Conservation (phyloP, 2,329 filamentous ascomycete genomes). For the Fusarium luffae region DNA sequence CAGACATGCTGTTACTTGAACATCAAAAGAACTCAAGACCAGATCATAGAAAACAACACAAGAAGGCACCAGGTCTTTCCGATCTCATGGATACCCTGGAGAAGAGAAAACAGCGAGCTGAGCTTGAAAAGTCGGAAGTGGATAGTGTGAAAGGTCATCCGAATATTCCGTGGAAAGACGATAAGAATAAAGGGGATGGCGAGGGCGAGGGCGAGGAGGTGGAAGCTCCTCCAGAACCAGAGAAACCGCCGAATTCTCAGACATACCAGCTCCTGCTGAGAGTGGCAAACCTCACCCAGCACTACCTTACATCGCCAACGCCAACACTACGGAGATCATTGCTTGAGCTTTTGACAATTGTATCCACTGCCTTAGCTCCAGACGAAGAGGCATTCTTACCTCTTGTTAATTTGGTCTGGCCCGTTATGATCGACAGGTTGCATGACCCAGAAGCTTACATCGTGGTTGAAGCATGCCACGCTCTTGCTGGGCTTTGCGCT, state of each 20-base stretch:
- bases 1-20: conserved; percentile 60
- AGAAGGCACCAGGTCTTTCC: conserved; percentile 52
- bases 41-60: conserved; percentile 57
- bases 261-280: conserved; percentile 84
- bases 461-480: conserved; percentile 74
- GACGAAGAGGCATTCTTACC: conserved; percentile 89
- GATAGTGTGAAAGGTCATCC: conserved; percentile 48
- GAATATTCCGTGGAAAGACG: conserved; percentile 52
- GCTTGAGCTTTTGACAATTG: conserved; percentile 78
- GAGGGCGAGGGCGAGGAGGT: conserved; percentile 48
- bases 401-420: conserved; percentile 91
- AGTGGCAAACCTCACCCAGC: conserved; percentile 85
- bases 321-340: conserved; percentile 81
- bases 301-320: conserved; percentile 89
- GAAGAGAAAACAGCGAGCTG: conserved; percentile 56
- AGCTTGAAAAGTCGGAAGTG: conserved; percentile 49
- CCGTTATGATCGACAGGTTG: conserved; percentile 76
- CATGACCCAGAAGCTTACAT: conserved; percentile 76
- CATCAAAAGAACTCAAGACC: conserved; percentile 50
- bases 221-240: conserved; percentile 52
- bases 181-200: conserved; percentile 50
- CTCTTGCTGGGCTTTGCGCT: conserved; percentile 75
- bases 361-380: conserved; percentile 75
- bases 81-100: conserved; percentile 69
- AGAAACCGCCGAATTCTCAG: conserved; percentile 76